phyloP scores from a whole-genome alignment of 2,329 filamentous ascomycete genomes.

The Cladorrhinum sp. region DNA sequence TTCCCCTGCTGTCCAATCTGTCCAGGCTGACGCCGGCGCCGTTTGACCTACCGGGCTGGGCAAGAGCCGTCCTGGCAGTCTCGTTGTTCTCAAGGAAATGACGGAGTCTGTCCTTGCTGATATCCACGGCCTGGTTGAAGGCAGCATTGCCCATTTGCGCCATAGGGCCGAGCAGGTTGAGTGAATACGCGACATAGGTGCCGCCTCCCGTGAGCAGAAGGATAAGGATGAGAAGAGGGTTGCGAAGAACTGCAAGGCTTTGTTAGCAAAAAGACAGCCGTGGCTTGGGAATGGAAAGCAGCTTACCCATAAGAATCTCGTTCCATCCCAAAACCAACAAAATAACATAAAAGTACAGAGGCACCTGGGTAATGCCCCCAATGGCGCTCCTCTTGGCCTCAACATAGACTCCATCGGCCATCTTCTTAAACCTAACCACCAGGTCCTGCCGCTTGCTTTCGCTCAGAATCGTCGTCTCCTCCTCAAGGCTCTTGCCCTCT shows the following conservation, averaged over 20 bases:
- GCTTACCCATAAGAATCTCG: constrained; percentile 87
- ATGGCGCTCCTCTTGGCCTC: constrained; percentile 97
- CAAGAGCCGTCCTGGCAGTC: constrained; percentile 76
- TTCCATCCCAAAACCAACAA: constrained; percentile 96
- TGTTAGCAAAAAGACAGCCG: constrained; percentile 20
- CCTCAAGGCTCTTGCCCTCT: constrained; percentile 88
- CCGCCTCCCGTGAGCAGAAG: constrained; percentile 72
- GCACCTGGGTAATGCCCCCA: constrained; percentile 89
- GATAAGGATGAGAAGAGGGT: constrained; percentile 89
- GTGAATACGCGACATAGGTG: constrained; percentile 85
- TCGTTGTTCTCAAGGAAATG: constrained; percentile 90
- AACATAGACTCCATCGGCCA: constrained; percentile 94
- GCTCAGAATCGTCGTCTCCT: constrained; percentile 92
- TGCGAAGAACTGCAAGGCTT: constrained; percentile 69
- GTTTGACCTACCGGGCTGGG: constrained; percentile 56
- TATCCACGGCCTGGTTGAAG: constrained; percentile 77
- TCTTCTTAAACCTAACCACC: constrained; percentile 95
- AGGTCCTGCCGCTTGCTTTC: constrained; percentile 90
- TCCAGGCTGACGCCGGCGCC: constrained; percentile 56
- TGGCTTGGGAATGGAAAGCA: not conserved
- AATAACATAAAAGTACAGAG: constrained; percentile 89
- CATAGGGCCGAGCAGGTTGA: constrained; percentile 96
- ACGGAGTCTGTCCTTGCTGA: constrained; percentile 85
- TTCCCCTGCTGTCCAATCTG: constrained; percentile 58
- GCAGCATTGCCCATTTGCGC: constrained; percentile 92